Percentiles rank a stretch among this genome's conserved stretches.
Evolutionary conservation across 257 asterid genomes (phyloP).

Genomic region (Solanum sparsipilum): DNA sequence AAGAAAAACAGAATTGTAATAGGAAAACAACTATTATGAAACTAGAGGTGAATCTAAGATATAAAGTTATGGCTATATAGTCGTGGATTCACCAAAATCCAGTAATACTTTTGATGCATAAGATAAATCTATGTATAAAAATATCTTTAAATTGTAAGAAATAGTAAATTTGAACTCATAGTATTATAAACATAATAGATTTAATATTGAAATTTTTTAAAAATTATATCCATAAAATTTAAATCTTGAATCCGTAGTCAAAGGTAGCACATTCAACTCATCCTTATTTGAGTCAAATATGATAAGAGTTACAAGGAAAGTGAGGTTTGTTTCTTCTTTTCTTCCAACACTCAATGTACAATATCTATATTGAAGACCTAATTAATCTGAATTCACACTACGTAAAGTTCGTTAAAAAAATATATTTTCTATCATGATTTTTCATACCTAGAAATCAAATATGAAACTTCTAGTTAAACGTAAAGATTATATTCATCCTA

Average conservation of each 20-base stretch:
- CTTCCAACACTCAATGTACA: not conserved
- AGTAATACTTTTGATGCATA: not conserved
- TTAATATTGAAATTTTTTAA: not conserved
- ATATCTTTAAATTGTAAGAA: not conserved
- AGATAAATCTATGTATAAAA: not conserved
- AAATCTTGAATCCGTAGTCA: not conserved
- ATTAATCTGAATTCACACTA: not conserved
- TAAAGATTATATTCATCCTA: not conserved
- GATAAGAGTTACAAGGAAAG: not conserved
- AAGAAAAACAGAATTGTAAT: not conserved
- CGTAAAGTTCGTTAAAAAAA: fast-evolving
- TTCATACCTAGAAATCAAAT: not conserved
- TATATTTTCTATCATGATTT: not conserved
- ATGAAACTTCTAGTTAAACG: not conserved
- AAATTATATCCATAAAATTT: not conserved
- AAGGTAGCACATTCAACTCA: not conserved
- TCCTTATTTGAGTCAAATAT: not conserved
- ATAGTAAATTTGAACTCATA: not conserved
- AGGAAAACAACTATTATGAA: not conserved
- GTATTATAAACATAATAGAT: not conserved
- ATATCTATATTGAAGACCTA: not conserved
- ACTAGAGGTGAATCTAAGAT: not conserved
- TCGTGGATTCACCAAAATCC: not conserved
- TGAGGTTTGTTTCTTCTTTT: not conserved
- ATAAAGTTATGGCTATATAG: not conserved